These are phyloP conservation scores for Hyphodiscus sp. DNA, from an alignment of 2,329 filamentous ascomycete species.

Conservation along the genomic window DNA sequence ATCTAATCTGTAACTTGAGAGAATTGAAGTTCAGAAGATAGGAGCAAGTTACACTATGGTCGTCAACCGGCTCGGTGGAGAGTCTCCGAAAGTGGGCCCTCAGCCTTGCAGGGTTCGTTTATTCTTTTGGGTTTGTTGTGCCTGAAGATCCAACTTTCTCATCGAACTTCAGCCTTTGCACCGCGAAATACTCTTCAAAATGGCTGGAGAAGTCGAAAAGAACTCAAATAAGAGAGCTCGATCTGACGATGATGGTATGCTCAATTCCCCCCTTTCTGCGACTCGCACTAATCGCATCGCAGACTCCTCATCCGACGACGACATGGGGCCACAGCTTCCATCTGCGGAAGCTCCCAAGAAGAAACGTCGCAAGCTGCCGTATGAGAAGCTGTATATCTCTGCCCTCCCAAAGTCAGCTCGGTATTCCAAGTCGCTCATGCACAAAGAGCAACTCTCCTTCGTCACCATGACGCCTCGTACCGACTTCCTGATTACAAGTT, in stretches of 20 bases:
- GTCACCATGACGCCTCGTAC: constrained; percentile 83
- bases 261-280: not conserved
- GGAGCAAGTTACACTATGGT: not conserved
- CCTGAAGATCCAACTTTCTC: constrained; percentile 3
- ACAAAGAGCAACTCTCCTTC: constrained; percentile 89
- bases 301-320: constrained; percentile 69
- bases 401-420: constrained; percentile 74
- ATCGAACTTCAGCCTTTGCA: not conserved
- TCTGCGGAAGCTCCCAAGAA: constrained; percentile 75
- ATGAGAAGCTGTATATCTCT: constrained; percentile 91
- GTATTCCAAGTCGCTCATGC: constrained; percentile 97
- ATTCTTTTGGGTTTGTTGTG: not conserved
- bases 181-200: constrained; percentile 11
- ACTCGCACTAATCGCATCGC: constrained; percentile 8
- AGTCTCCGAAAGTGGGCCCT: not conserved
- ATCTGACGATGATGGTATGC: constrained; percentile 36
- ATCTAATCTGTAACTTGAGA: not conserved
- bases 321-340: constrained; percentile 88
- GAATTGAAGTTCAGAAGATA: not conserved
- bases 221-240: constrained; percentile 49
- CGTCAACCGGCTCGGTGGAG: not conserved
- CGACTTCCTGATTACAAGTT: constrained; percentile 93
- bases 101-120: not conserved
- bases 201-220: constrained; percentile 31
- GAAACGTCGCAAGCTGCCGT: constrained; percentile 82